Conservation (phyloP, 495 filamentous ascomycete genomes). For the Ramalina intermedia region DNA sequence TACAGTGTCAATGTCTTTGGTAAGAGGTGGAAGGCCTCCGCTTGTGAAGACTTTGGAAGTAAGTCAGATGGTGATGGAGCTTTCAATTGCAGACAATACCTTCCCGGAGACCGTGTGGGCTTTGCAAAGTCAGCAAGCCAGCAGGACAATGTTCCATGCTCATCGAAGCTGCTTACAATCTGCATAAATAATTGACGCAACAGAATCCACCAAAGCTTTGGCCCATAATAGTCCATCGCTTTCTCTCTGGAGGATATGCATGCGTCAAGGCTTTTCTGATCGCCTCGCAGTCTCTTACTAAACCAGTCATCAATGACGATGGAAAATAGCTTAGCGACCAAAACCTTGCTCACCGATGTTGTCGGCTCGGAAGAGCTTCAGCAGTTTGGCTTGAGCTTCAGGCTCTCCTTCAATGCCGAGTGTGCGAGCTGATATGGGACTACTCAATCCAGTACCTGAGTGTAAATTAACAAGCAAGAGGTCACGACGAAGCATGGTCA, state of each 20-base stretch:
- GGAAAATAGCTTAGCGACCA: not conserved
- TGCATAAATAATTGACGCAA: constrained; percentile 63
- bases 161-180: constrained; percentile 35
- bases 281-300: constrained; percentile 75
- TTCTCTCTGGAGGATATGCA: constrained; percentile 52
- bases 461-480: not conserved
- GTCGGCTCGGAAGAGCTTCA: constrained; percentile 81
- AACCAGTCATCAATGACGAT: not conserved
- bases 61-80: not conserved
- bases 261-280: constrained; percentile 58
- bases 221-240: constrained; percentile 73
- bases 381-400: constrained; percentile 56
- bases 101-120: constrained; percentile 63
- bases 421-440: constrained; percentile 55
- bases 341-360: constrained; percentile 35
- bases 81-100: constrained; percentile 10
- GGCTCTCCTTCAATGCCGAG: constrained; percentile 50
- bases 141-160: not conserved
- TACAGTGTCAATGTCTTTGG: constrained; percentile 54
- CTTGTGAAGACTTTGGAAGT: constrained; percentile 46
- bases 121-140: constrained; percentile 12
- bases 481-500: no score
- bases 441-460: constrained; percentile 66
- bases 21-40: constrained; percentile 69
- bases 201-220: constrained; percentile 92